Evolutionary conservation across 139 green algal genomes (phyloP).

Genomic region (Zygnema cylindricum): DNA sequence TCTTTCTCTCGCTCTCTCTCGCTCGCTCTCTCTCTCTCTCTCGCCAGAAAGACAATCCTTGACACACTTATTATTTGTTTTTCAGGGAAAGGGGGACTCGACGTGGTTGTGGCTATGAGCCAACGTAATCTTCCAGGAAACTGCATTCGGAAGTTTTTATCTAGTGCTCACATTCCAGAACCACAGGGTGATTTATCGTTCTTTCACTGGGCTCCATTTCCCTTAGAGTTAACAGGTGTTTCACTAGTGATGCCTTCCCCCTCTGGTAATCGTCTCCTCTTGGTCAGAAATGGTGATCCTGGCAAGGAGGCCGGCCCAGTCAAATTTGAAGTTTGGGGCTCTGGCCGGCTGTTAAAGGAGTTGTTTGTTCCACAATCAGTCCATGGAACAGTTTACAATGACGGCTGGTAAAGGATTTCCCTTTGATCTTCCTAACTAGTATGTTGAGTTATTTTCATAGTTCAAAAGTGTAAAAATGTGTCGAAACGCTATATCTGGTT

Average conservation of each 20-base stretch:
- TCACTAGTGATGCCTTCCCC: constrained; percentile 69
- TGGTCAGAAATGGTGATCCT: constrained; percentile 41
- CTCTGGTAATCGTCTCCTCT: constrained; percentile 65
- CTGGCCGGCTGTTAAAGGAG: constrained; percentile 69
- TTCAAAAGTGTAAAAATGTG: too few relatives aligned
- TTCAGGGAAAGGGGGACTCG: constrained; percentile 40
- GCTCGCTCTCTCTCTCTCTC: too few relatives aligned
- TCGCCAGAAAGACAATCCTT: too few relatives aligned
- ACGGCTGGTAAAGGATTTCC: constrained; percentile 77
- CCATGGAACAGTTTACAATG: constrained; percentile 81
- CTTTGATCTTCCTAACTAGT: not conserved
- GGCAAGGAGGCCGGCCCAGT: not conserved
- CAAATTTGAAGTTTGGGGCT: constrained; percentile 77
- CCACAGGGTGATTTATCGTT: constrained; percentile 26
- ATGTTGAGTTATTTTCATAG: not conserved
- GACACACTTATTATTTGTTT: too few relatives aligned
- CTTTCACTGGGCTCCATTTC: constrained; percentile 63
- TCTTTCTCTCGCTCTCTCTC: too few relatives aligned
- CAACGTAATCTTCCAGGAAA: constrained; percentile 85
- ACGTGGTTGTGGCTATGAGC: constrained; percentile 52
- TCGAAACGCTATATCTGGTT: too few relatives aligned
- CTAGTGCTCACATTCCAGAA: constrained; percentile 60
- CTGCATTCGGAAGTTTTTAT: constrained; percentile 70
- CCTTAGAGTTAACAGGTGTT: constrained; percentile 65
- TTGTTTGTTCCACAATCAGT: constrained; percentile 71